Conservation (phyloP, 176 grass and related monocot genomes). For the Rhynchospora tenuis region DNA sequence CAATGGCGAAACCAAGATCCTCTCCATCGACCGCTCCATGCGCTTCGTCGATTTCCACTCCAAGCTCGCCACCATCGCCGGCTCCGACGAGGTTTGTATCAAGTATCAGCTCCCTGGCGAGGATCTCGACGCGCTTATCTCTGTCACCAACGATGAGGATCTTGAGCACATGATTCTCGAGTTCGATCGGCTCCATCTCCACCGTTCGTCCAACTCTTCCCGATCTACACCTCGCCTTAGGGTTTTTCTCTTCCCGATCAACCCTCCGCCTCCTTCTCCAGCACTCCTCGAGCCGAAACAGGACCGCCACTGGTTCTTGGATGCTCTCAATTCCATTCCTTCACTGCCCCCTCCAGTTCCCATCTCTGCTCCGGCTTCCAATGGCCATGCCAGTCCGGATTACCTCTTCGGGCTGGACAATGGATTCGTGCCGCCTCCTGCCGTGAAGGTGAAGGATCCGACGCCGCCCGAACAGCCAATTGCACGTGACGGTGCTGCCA, state of each 20-base stretch:
- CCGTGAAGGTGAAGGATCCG: constrained; percentile 70
- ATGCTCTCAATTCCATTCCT: constrained; percentile 55
- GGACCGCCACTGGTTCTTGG: constrained; percentile 71
- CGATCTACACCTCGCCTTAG: constrained; percentile 48
- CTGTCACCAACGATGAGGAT: constrained; percentile 95
- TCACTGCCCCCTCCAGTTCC: background rate
- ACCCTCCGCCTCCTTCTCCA: constrained; percentile 31
- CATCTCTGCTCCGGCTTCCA: background rate
- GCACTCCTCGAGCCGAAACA: constrained; percentile 48
- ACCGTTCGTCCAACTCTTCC: constrained; percentile 40
- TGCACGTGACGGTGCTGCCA: constrained; percentile 29
- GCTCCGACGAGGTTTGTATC: constrained; percentile 47
- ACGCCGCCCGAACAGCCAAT: constrained; percentile 23
- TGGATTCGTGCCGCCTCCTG: constrained; percentile 65
- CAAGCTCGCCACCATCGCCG: constrained; percentile 34
- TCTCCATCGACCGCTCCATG: constrained; percentile 67
- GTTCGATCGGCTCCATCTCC: constrained; percentile 72
- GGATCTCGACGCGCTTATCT: constrained; percentile 95
- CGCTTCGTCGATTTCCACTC: constrained; percentile 56
- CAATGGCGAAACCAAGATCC: constrained; percentile 96
- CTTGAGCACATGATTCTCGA: constrained; percentile 81
- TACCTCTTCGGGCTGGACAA: constrained; percentile 76
- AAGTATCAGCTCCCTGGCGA: constrained; percentile 99
- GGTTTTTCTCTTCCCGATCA: constrained; percentile 88
- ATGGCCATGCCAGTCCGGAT: constrained; percentile 38